Base-by-base conservation (phyloP, 805 yeast genomes). In the Komagataella populi region DNA sequence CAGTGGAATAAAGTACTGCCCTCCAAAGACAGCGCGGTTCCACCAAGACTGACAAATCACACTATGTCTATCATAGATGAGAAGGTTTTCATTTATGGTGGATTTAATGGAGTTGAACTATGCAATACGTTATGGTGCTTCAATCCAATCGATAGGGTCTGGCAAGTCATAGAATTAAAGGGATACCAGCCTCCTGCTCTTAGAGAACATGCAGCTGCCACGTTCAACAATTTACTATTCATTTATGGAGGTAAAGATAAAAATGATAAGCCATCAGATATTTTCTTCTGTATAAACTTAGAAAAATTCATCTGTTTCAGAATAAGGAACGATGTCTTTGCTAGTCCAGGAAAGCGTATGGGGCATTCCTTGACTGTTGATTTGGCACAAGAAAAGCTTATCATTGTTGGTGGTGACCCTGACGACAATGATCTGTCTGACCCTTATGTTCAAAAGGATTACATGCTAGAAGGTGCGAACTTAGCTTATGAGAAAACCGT, bases 331-430 rank as follows among this genome's bases (percentile, higher is more conserved):
- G 65, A 69, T 63, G 75, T 65, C 57, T 74, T 63, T 6, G 66
- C 68, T 46, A 70, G 74, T 44, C 95, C 96, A 1, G 86, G 90
- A 47, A 80, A 93, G 12, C 78, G 97, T 58, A 86, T 91, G 55
- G 98, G 98, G 7, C 99, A 93, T 66, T 80, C 96, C 6, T 70
- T 91, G 67, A 81, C 97, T 1, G 83, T 79, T 50, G 65, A 85
- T 52, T 71, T 83, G 49, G 77, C 73, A 23, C 78, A 78, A 54
- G 79, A 87, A 60, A 86, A 83, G 65, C 61, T 91, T 43, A 62
- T 90, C 10, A 78, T 91, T 14, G 83, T 95, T 86, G 99, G 99
- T 47, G 98, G 99, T 53, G 96, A 88, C 65, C 77, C 81, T 57
- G 76, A 79, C 55, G 91, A 86, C 52, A 79, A 78, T 51, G 74